These are phyloP conservation scores for Sordaria brevicollis DNA, from an alignment of 495 filamentous ascomycete species.

Conservation along the genomic window DNA sequence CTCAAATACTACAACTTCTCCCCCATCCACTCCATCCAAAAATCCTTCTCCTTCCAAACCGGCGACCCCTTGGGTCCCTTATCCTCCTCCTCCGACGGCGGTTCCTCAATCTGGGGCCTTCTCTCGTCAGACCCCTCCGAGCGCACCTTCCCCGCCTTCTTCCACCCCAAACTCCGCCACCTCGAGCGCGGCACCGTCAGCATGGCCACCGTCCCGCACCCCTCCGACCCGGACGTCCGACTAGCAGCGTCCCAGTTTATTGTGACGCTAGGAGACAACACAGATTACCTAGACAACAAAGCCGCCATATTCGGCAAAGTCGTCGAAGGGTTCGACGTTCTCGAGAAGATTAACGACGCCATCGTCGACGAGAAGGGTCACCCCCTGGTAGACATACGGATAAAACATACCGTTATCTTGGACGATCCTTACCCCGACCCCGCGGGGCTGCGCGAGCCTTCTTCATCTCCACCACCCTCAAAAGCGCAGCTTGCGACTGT, in stretches of 20 bases:
- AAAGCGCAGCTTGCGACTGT: slow-evolving; percentile 84
- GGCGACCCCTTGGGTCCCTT: slow-evolving; percentile 85
- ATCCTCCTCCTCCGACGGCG: slow-evolving; percentile 75
- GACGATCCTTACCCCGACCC: slow-evolving; percentile 87
- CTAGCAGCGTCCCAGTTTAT: slow-evolving; percentile 84
- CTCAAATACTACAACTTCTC: slow-evolving; percentile 97
- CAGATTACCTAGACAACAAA: slow-evolving; percentile 83
- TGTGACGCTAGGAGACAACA: slow-evolving; percentile 74
- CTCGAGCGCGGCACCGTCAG: slow-evolving; percentile 80
- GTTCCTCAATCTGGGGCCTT: slow-evolving; percentile 82
- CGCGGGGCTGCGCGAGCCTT: slow-evolving; percentile 58
- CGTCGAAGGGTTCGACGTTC: slow-evolving; percentile 81
- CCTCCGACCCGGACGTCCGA: slow-evolving; percentile 68
- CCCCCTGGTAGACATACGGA: slow-evolving; percentile 82
- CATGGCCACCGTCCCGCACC: slow-evolving; percentile 77
- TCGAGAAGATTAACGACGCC: slow-evolving; percentile 87
- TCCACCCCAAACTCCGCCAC: slow-evolving; percentile 79
- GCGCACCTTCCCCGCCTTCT: slow-evolving; percentile 71
- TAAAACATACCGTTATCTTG: slow-evolving; percentile 79
- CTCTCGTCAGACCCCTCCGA: slow-evolving; percentile 55
- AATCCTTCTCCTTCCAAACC: slow-evolving; percentile 88
- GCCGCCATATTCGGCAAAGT: slow-evolving; percentile 91
- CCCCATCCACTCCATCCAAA: slow-evolving; percentile 78
- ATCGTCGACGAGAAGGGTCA: slow-evolving; percentile 77
- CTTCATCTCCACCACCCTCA: slow-evolving; percentile 69